A percentile compares a stretch with the other conserved stretches of the same genome.
These are phyloP conservation scores for Plasmodium billcollinsi DNA, from an alignment of 169 alveolate species.

Conservation along the genomic window DNA sequence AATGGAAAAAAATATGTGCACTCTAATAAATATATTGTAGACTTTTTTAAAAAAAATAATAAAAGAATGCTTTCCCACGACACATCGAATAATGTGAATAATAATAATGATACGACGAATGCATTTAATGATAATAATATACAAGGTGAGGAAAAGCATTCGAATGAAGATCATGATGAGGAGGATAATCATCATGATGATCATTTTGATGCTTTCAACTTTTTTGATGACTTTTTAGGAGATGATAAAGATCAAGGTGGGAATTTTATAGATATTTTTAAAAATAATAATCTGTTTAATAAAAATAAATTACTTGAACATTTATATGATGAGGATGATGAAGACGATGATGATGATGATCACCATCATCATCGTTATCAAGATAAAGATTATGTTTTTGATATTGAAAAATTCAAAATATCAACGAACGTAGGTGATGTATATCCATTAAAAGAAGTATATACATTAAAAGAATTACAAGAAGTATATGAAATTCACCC, in stretches of 20 bases:
- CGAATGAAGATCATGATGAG: neutral
- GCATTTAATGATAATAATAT: neutral
- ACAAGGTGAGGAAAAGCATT: neutral
- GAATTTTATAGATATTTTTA: constrained; percentile 47
- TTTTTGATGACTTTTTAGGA: constrained; percentile 43
- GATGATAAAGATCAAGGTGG: constrained; percentile 36
- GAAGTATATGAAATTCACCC: constrained; percentile 48
- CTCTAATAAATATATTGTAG: constrained; percentile 27
- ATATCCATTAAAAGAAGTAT: constrained; percentile 53
- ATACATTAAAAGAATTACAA: constrained; percentile 29
- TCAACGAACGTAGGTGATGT: constrained; percentile 24
- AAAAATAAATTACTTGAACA: constrained; percentile 44
- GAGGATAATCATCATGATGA: constrained; percentile 4
- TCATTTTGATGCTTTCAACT: constrained; percentile 32
- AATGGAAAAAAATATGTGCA: constrained; percentile 73
- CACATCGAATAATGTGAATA: neutral
- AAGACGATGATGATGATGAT: constrained; percentile 14
- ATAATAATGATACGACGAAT: no score
- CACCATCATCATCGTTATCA: neutral
- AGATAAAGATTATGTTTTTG: constrained; percentile 27
- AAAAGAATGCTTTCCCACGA: constrained; percentile 42
- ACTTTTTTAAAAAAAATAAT: constrained; percentile 56
- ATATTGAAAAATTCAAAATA: constrained; percentile 46
- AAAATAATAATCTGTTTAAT: constrained; percentile 33
- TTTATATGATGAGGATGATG: constrained; percentile 42